These are phyloP conservation scores for Linnemannia hyalina DNA, from an alignment of 192 early-diverging fungal species.

Conservation along the genomic window DNA sequence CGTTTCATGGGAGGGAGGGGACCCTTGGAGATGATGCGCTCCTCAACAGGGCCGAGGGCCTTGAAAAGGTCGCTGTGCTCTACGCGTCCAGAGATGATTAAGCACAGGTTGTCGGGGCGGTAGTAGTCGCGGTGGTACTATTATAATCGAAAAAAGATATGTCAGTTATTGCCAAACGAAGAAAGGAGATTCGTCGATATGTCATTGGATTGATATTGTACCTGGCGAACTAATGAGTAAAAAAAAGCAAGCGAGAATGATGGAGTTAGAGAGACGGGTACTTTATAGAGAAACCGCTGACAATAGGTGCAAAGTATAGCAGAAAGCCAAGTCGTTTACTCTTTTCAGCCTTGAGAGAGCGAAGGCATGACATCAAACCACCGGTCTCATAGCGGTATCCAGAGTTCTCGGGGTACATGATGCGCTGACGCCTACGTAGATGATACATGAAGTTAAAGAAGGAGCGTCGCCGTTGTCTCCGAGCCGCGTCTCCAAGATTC, in stretches of 20 bases:
- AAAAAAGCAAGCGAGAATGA: background rate
- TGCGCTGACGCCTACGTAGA: conserved; percentile 55
- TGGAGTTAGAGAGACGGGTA: background rate
- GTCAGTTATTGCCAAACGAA: background rate
- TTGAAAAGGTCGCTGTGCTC: conserved; percentile 57
- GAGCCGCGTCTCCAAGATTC: background rate
- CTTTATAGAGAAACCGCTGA: background rate
- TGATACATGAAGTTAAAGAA: background rate
- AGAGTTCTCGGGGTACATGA: conserved; percentile 69
- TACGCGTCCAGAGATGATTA: conserved; percentile 69
- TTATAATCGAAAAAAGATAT: conserved; percentile 1
- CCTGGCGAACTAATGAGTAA: conserved; percentile 36
- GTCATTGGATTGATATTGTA: background rate
- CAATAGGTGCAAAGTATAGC: background rate
- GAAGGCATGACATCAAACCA: conserved; percentile 68
- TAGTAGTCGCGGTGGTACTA: conserved; percentile 71
- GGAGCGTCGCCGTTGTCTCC: background rate
- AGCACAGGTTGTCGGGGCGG: conserved; percentile 71
- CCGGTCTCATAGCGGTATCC: conserved; percentile 75
- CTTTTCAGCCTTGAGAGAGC: conserved; percentile 69
- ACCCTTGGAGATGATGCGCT: conserved; percentile 65
- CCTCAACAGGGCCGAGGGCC: conserved; percentile 63
- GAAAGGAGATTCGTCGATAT: background rate
- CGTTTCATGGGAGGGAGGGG: conserved; percentile 60
- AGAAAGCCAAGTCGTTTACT: conserved; percentile 48